Percentiles rank a stretch among this genome's conserved stretches.
Conservation (phyloP, 1,284 basidiomycete genomes). For the Microbotryum violaceum region DNA sequence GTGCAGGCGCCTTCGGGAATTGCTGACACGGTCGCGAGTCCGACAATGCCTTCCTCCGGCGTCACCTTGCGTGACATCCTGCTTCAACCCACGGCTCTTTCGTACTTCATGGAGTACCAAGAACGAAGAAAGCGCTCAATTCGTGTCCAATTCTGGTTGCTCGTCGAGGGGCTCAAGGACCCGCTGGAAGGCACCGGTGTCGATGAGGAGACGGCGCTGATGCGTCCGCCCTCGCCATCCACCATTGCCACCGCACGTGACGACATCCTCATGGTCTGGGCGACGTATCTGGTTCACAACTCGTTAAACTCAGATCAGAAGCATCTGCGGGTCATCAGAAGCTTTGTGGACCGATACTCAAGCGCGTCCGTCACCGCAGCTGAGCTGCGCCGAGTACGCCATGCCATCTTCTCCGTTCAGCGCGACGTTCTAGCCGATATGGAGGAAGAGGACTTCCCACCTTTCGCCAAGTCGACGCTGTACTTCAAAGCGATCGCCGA, state of each 20-base stretch:
- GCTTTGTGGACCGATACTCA: slow-evolving; percentile 50
- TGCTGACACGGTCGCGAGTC: too few relatives aligned
- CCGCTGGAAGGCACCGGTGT: slow-evolving; percentile 62
- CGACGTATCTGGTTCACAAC: slow-evolving; percentile 66
- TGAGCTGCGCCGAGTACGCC: slow-evolving; percentile 57
- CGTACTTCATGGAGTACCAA: slow-evolving; percentile 97
- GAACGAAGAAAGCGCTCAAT: slow-evolving; percentile 75
- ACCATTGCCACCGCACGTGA: slow-evolving; percentile 47
- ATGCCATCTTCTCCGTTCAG: slow-evolving; percentile 74
- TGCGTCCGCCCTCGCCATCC: neutral
- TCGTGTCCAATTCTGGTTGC: slow-evolving; percentile 93
- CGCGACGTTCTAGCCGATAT: slow-evolving; percentile 76
- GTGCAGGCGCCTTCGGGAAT: too few relatives aligned
- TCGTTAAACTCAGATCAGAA: slow-evolving; percentile 58
- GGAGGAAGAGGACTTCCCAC: slow-evolving; percentile 76
- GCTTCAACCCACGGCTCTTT: slow-evolving; percentile 75
- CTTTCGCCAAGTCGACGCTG: slow-evolving; percentile 76
- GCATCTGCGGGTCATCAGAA: slow-evolving; percentile 60
- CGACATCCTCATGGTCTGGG: slow-evolving; percentile 77
- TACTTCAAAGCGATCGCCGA: slow-evolving; percentile 83
- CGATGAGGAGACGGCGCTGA: neutral
- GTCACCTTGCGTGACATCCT: slow-evolving; percentile 61
- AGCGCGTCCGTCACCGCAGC: slow-evolving; percentile 41
- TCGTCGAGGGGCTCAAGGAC: slow-evolving; percentile 93
- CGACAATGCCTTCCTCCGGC: too few relatives aligned